phyloP scores from a whole-genome alignment of 2,329 filamentous ascomycete genomes.

The Zasmidium citrigriseum region DNA sequence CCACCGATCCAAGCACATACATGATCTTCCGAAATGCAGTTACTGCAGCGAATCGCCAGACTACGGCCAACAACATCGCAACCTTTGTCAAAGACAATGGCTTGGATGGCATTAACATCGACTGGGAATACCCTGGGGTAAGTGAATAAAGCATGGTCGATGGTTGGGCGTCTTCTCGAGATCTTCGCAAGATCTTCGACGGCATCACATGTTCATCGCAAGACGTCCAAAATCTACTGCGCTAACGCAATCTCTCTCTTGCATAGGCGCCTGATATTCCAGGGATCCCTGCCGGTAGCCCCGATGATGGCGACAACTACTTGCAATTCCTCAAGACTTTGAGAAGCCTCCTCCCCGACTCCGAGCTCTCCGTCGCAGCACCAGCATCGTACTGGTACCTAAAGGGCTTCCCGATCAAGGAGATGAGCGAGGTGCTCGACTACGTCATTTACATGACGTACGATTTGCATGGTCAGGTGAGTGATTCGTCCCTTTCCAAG shows the following conservation, averaged over 20 bases:
- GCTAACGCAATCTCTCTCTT: neutral
- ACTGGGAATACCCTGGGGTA: conserved; percentile 38
- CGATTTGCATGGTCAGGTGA: conserved; percentile 37
- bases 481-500: neutral
- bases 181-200: neutral
- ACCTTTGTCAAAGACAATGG: conserved; percentile 71
- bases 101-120: conserved; percentile 54
- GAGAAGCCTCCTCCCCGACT: conserved; percentile 7
- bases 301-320: conserved; percentile 13
- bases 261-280: neutral
- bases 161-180: too few relatives aligned
- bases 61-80: conserved; percentile 67
- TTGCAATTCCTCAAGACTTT: conserved; percentile 17
- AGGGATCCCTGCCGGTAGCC: conserved; percentile 8
- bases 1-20: conserved; percentile 37
- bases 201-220: neutral
- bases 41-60: conserved; percentile 41
- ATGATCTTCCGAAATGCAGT: conserved; percentile 42
- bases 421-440: conserved; percentile 27
- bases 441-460: conserved; percentile 22
- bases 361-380: conserved; percentile 30
- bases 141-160: too few relatives aligned
- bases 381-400: conserved; percentile 37
- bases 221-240: too few relatives aligned
- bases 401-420: conserved; percentile 29